phyloP scores from a whole-genome alignment of 2,329 filamentous ascomycete genomes.

The Pyrenochaeta sp. region DNA sequence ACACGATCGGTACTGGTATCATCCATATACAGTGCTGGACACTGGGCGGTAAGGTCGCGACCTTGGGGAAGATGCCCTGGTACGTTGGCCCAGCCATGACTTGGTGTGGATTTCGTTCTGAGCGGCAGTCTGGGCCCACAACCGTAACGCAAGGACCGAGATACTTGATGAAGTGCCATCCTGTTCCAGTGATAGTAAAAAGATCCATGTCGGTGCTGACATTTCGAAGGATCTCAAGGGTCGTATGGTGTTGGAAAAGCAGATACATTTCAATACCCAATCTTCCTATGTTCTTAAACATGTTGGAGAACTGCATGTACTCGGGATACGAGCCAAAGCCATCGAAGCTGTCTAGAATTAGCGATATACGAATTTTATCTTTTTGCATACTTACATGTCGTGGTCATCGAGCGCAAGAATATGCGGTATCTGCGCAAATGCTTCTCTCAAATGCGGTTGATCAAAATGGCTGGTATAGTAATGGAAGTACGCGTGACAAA shows the following conservation, averaged over 20 bases:
- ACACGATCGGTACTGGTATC: constrained; percentile 88
- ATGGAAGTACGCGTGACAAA: constrained; percentile 96
- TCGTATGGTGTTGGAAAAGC: constrained; percentile 97
- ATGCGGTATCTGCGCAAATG: constrained; percentile 97
- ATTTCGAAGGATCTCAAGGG: constrained; percentile 89
- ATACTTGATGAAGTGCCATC: constrained; percentile 99
- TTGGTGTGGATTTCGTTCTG: constrained; percentile 87
- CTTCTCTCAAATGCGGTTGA: constrained; percentile 91
- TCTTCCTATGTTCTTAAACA: constrained; percentile 97
- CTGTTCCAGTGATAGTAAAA: constrained; percentile 95
- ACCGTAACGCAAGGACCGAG: constrained; percentile 90
- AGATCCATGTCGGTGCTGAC: constrained; percentile 88
- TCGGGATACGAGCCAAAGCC: constrained; percentile 97
- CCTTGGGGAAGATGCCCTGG: constrained; percentile 95
- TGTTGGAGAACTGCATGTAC: constrained; percentile 96
- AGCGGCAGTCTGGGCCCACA: constrained; percentile 89
- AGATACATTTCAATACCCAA: constrained; percentile 98
- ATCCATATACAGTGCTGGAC: constrained; percentile 98
- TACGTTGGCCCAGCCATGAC: constrained; percentile 97
- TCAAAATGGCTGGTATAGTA: constrained; percentile 99
- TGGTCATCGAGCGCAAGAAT: constrained; percentile 94
- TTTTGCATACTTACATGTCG: constrained; percentile 79
- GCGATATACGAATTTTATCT: not conserved
- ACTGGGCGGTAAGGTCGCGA: constrained; percentile 86
- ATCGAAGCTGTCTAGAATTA: constrained; percentile 73